phyloP scores from a whole-genome alignment of 495 filamentous ascomycete species.

The Aspergillus heteromorphus region DNA sequence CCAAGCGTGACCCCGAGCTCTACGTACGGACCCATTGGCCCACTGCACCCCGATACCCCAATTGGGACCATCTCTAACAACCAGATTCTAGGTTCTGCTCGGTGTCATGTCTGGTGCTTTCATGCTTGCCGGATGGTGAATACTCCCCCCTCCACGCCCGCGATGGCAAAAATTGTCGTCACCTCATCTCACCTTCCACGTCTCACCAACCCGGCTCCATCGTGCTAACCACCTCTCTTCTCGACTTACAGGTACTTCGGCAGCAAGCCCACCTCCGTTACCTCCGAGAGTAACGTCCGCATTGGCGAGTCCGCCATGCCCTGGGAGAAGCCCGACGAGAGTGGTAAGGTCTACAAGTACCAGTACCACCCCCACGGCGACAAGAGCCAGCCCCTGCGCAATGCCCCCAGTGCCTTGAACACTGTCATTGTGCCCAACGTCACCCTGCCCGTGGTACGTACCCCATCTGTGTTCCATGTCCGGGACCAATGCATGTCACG shows the following conservation, averaged over 20 bases:
- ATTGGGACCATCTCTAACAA: slow-evolving; percentile 13
- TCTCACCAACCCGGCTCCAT: not conserved
- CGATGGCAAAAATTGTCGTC: slow-evolving; percentile 9
- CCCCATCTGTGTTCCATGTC: not conserved
- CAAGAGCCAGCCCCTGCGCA: slow-evolving; percentile 64
- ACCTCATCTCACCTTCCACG: not conserved
- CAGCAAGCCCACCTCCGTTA: slow-evolving; percentile 77
- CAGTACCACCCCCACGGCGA: slow-evolving; percentile 91
- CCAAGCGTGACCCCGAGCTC: slow-evolving; percentile 74
- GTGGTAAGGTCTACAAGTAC: slow-evolving; percentile 66
- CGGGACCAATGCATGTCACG: not conserved
- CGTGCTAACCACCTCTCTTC: slow-evolving; percentile 11
- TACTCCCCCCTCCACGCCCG: slow-evolving; percentile 47
- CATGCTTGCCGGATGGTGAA: slow-evolving; percentile 73
- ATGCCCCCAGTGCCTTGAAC: slow-evolving; percentile 92
- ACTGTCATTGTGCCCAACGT: slow-evolving; percentile 89
- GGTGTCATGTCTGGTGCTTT: slow-evolving; percentile 89
- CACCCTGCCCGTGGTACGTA: slow-evolving; percentile 77
- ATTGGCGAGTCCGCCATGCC: slow-evolving; percentile 75
- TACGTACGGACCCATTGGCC: slow-evolving; percentile 52
- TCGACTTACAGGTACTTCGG: slow-evolving; percentile 49
- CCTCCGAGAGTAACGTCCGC: slow-evolving; percentile 71
- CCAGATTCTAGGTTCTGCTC: slow-evolving; percentile 64
- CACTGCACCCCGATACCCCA: slow-evolving; percentile 2
- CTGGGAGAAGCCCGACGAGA: slow-evolving; percentile 66